Base-by-base conservation (phyloP, 306 rosid genomes). In the Vicia sativa region DNA sequence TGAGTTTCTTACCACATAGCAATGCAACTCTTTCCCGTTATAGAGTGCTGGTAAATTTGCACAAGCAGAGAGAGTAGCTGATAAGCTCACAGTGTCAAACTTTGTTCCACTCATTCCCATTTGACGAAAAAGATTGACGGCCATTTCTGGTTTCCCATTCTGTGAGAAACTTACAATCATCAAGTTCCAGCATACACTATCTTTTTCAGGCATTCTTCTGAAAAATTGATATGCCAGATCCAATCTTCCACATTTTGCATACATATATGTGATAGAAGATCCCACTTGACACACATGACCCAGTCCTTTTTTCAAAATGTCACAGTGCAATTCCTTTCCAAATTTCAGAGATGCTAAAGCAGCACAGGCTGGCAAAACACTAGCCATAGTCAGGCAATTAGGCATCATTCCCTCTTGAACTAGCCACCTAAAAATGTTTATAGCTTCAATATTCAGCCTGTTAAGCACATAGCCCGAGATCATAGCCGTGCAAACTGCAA, bases 131-230 rank as follows among this genome's bases (percentile, higher is more conserved):
- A 87, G 72, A 64, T 82, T 65, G 14, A 90, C 57, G 76, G 91
- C 91, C 75, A 81, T 84, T 46, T 80, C 85, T 34, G 96, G 95
- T 57, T 79, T 82, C 13, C 91, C 87, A 68, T 87, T 83, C 61
- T 90, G 91, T 4, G 89, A 76, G 79, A 74, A 87, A 79, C 89
- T 85, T 50, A 83, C 70, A 62, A 87, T 83, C 89, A 90, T 85
- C n/a, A 86, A 78, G 78, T 87, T 90, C 96, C 91, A 90, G 74
- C 88, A 90, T n/a, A 90, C 78, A 67, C 81, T 79, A 82, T 90
- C 96, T 75, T 78, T 85, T 72, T 75, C 81, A 3, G 84, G 54
- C 85, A 77, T 76, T 79, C 88, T 67, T 44, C 74, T 60, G 59
- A 90, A 83, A 73, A 67, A 76, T 34, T 35, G 76, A 78, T 67